A percentile compares a stretch with the other conserved stretches of the same genome.
These are phyloP conservation scores for Monilinia aucupariae DNA, from an alignment of 2,329 filamentous ascomycete species.

Conservation along the genomic window DNA sequence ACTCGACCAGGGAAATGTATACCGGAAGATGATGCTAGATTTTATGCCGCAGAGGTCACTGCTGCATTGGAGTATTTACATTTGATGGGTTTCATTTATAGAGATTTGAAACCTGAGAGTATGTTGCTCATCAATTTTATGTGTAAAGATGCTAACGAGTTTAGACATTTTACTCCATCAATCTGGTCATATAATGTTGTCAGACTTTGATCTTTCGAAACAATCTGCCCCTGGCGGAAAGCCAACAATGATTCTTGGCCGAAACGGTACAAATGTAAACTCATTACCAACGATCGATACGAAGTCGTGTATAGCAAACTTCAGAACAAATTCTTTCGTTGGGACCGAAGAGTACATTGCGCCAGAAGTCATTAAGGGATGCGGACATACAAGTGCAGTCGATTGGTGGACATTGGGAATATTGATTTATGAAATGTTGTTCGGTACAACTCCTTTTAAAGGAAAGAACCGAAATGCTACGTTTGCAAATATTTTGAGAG, in stretches of 20 bases:
- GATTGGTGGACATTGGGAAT: conserved; percentile 99
- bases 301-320: conserved; percentile 96
- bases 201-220: conserved; percentile 96
- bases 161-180: conserved; percentile 94
- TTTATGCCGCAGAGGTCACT: conserved; percentile 96
- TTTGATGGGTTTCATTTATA: conserved; percentile 98
- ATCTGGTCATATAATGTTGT: conserved; percentile 99
- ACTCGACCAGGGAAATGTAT: conserved; percentile 97
- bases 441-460: conserved; percentile 97
- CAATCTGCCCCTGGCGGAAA: conserved; percentile 94
- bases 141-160: conserved; percentile 37
- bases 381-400: conserved; percentile 94
- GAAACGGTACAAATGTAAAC: conserved; percentile 75
- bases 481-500: conserved; percentile 92
- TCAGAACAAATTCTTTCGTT: conserved; percentile 96
- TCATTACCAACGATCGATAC: conserved; percentile 96
- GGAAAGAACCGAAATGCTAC: conserved; percentile 98
- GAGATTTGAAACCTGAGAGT: conserved; percentile 97
- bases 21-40: conserved; percentile 90
- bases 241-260: conserved; percentile 92
- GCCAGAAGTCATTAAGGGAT: conserved; percentile 97
- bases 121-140: conserved; percentile 39
- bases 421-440: conserved; percentile 97
- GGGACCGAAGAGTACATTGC: conserved; percentile 99
- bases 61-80: conserved; percentile 95